phyloP scores from a whole-genome alignment of 352 stramenopile genomes.

The Phytophthora idaei region DNA sequence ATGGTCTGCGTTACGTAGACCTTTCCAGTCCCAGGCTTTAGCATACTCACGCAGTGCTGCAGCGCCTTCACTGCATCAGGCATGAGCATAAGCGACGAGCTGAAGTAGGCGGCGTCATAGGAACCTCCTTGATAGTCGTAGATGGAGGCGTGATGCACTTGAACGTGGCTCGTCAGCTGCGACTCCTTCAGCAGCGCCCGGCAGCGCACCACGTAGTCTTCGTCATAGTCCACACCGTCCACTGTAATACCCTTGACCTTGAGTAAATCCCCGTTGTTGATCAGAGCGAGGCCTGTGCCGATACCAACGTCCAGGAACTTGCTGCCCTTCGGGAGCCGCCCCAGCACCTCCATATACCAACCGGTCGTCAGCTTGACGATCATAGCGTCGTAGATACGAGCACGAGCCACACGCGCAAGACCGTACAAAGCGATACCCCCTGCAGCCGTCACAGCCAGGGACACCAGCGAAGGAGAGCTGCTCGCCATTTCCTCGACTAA shows the following conservation, averaged over 20 bases:
- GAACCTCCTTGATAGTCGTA: conserved; percentile 74
- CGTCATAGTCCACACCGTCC: conserved; percentile 91
- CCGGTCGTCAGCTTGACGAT: conserved; percentile 89
- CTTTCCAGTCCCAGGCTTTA: conserved; percentile 61
- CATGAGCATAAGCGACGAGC: conserved; percentile 92
- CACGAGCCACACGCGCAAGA: conserved; percentile 60
- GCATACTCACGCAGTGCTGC: conserved; percentile 60
- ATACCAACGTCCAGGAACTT: conserved; percentile 91
- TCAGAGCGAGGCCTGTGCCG: conserved; percentile 78
- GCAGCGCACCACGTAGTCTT: conserved; percentile 84
- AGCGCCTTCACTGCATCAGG: conserved; percentile 88
- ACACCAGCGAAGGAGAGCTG: conserved; percentile 14
- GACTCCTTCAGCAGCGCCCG: conserved; percentile 48
- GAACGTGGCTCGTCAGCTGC: conserved; percentile 52
- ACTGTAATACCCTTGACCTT: conserved; percentile 72
- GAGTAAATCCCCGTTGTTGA: conserved; percentile 70
- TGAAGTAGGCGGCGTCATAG: conserved; percentile 93
- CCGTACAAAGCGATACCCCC: conserved; percentile 48
- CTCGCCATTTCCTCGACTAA: conserved; percentile 3
- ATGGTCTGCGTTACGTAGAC: conserved; percentile 94
- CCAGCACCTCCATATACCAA: conserved; percentile 90
- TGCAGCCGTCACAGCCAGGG: conserved; percentile 13
- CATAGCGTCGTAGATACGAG: conserved; percentile 87
- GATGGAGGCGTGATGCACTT: conserved; percentile 78
- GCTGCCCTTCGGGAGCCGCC: conserved; percentile 53